Percentiles rank a stretch among this genome's conserved stretches.
These are phyloP conservation scores for Chaetomium sp. DNA, from an alignment of 2,329 filamentous ascomycete genomes.

Conservation along the genomic window DNA sequence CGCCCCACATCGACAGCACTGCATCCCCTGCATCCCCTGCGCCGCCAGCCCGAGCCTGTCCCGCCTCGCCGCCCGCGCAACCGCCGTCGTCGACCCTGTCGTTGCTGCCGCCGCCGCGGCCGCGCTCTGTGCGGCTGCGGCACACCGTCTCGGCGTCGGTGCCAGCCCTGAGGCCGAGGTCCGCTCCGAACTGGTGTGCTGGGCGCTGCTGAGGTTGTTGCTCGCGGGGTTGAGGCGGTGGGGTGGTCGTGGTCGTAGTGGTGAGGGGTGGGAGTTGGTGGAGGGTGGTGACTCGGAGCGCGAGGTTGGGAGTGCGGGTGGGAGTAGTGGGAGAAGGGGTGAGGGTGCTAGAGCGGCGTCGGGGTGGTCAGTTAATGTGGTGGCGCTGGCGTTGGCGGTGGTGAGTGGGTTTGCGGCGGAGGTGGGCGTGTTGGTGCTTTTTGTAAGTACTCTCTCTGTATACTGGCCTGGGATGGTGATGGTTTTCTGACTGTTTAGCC, in stretches of 20 bases:
- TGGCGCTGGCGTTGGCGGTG: constrained; percentile 28
- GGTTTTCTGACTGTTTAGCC: constrained; percentile 34
- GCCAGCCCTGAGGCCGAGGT: constrained; percentile 35
- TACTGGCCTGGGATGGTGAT: neutral
- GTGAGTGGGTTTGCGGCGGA: constrained; percentile 35
- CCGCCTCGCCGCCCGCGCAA: no score
- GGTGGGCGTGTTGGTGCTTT: constrained; percentile 22
- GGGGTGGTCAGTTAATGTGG: constrained; percentile 22
- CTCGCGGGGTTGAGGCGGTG: constrained; percentile 16
- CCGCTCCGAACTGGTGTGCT: constrained; percentile 41
- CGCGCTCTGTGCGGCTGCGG: constrained; percentile 35
- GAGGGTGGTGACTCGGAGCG: neutral
- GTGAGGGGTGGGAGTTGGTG: neutral
- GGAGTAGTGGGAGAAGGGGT: no score
- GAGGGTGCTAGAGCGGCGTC: neutral
- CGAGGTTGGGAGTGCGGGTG: neutral
- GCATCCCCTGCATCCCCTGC: neutral
- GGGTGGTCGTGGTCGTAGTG: neutral
- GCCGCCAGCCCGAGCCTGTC: no score
- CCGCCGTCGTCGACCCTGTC: constrained; percentile 18
- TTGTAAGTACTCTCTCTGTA: constrained; percentile 20
- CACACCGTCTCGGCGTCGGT: neutral
- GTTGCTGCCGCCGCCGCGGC: constrained; percentile 33
- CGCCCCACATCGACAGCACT: neutral
- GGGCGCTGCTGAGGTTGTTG: constrained; percentile 38